A percentile compares a stretch with the other conserved stretches of the same genome.
These are phyloP conservation scores for Strigomonas culicis DNA, from an alignment of 208 protist species.

Conservation along the genomic window DNA sequence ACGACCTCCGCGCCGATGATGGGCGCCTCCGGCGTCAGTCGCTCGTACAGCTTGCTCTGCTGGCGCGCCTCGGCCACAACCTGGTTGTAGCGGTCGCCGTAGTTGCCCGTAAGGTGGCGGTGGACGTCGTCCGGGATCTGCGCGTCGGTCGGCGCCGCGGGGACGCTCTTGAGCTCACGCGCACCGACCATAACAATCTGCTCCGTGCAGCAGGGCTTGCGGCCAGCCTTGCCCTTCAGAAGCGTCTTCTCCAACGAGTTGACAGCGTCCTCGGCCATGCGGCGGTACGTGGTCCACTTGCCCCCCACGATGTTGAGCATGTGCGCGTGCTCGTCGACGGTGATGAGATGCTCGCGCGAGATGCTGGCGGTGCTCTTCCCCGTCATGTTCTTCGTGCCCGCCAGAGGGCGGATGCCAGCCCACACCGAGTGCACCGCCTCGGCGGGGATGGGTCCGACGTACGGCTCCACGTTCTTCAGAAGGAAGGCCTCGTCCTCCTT, in stretches of 20 bases:
- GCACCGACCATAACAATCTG: constrained; percentile 80
- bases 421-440: constrained; percentile 77
- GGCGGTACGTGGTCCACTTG: constrained; percentile 97
- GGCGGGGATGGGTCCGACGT: constrained; percentile 48
- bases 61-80: constrained; percentile 35
- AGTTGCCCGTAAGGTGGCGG: constrained; percentile 56
- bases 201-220: constrained; percentile 64
- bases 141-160: neutral
- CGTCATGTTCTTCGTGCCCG: constrained; percentile 20
- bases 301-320: constrained; percentile 91
- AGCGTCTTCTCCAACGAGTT: constrained; percentile 51
- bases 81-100: constrained; percentile 55
- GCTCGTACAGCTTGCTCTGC: constrained; percentile 26
- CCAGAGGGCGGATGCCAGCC: constrained; percentile 86
- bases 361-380: constrained; percentile 69
- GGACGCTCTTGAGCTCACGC: constrained; percentile 40
- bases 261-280: constrained; percentile 92
- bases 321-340: constrained; percentile 44
- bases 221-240: constrained; percentile 28
- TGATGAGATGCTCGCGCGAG: constrained; percentile 91
- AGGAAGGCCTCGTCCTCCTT: constrained; percentile 87
- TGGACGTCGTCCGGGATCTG: constrained; percentile 67
- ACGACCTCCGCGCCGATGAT: constrained; percentile 89
- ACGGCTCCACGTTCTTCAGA: constrained; percentile 62
- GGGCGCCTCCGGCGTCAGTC: constrained; percentile 49